Evolutionary conservation across 108 stramenopile genomes (phyloP), one percentile per base, ranked within the genome.

Genomic region (Cyclotella choctawhatcheeana): DNA sequence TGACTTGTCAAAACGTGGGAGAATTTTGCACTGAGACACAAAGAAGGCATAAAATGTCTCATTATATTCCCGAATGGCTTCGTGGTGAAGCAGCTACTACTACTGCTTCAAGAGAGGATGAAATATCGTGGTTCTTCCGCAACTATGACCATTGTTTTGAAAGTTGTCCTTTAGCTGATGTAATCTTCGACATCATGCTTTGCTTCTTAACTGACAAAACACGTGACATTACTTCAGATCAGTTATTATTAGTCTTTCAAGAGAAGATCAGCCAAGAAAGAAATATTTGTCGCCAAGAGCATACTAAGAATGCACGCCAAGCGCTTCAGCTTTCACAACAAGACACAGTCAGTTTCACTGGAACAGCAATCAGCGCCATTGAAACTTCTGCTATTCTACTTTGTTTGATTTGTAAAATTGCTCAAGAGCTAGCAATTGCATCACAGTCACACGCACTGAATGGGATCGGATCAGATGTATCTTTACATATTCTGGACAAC

Each of bases 51-150:
- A 47, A 22, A 33, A 72, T 72, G 65, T 50, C 64, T 1, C 71
- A 72, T 52, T 64, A 54, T 34, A 35, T 72, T 31, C 71, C 71
- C 1, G 18, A 16, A 6, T 72, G 71, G 71, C 63, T 72, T 14
- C 48, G 65, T 21, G 20, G 50, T 7, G 52, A 44, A n/a, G n/a
- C n/a, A n/a, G n/a, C n/a, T n/a, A 26, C 50, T 10, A 14, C 47
- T 2, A 30, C 33, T 18, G 0, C 71, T 27, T 26, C 22, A 18
- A 48, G 20, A 50, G 13, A 65, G 6, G 64, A 72, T 43, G 64
- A 64, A 24, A 64, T 65, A 7, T 5, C 26, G 3, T 66, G 53
- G 51, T 72, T 30, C 43, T 64, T 72, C 48, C 13, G 17, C 5
- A 32, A 72, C 14, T 72, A 72, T 37, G 25, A 3, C 3, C 30